A percentile compares a stretch with the other conserved stretches of the same genome.
Evolutionary conservation across 73 alveolate species (phyloP).

Genomic region (Urostyla sp.): DNA sequence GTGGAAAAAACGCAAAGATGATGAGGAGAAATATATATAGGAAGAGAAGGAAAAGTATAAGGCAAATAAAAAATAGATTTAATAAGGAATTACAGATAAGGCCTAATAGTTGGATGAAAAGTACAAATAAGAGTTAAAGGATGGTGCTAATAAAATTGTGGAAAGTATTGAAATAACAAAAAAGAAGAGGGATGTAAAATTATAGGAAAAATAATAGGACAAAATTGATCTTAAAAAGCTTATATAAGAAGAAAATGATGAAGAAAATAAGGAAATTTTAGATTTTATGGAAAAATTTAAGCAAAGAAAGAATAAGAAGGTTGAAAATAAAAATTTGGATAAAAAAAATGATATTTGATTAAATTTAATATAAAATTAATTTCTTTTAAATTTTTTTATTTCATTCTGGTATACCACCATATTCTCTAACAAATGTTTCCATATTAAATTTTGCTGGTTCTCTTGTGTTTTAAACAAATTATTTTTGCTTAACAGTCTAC

Average conservation of each 20-base stretch:
- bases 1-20: slow-evolving; percentile 89
- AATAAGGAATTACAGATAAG: slow-evolving; percentile 58
- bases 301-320: background rate
- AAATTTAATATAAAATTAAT: background rate
- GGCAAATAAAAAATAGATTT: slow-evolving; percentile 37
- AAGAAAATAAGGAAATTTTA: slow-evolving; percentile 4
- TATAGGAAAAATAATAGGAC: background rate
- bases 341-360: background rate
- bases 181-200: slow-evolving; percentile 10
- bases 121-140: slow-evolving; percentile 53
- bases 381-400: background rate
- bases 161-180: slow-evolving; percentile 43
- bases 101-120: slow-evolving; percentile 50
- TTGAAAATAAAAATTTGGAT: background rate
- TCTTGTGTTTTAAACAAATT: slow-evolving; percentile 58
- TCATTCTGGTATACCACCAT: slow-evolving; percentile 73
- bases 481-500: slow-evolving; percentile 39
- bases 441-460: slow-evolving; percentile 69
- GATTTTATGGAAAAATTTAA: background rate
- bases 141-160: slow-evolving; percentile 24
- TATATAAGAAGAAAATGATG: background rate
- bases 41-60: slow-evolving; percentile 65
- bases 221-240: background rate
- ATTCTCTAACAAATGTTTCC: slow-evolving; percentile 71
- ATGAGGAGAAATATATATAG: slow-evolving; percentile 86